Percentiles rank a stretch among this genome's conserved stretches.
These are phyloP conservation scores for Colletotrichum sp. DNA, from an alignment of 2,329 filamentous ascomycete genomes.

Conservation along the genomic window DNA sequence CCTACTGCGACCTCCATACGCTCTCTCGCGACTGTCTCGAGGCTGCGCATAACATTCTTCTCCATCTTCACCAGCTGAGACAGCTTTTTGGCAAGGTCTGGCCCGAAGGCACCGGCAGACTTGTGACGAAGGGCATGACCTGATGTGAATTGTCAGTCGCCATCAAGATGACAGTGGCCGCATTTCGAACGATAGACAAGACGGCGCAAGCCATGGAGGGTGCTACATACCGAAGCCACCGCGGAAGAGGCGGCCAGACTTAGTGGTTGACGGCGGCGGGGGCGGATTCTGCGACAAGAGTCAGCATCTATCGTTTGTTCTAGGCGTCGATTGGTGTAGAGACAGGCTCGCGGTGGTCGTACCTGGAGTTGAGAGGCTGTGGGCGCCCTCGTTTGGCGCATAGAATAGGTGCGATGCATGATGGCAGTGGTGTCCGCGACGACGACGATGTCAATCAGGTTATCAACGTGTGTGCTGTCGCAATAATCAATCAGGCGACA, in stretches of 20 bases:
- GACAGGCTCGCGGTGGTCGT: background rate
- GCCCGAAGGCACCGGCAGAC: conserved; percentile 76
- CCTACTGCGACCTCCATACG: conserved; percentile 97
- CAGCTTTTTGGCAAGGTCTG: conserved; percentile 96
- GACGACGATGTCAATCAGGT: background rate
- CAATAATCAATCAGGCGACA: background rate
- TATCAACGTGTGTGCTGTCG: background rate
- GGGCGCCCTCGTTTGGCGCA: conserved; percentile 95
- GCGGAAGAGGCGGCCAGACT: conserved; percentile 86
- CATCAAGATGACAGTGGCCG: background rate
- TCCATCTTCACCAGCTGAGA: conserved; percentile 99
- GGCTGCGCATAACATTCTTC: conserved; percentile 99
- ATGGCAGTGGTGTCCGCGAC: conserved; percentile 27
- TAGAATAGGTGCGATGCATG: conserved; percentile 99
- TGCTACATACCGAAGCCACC: conserved; percentile 77
- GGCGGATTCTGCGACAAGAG: conserved; percentile 79
- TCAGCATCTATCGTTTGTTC: conserved; percentile 4
- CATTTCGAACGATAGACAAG: background rate
- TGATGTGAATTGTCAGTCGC: conserved; percentile 31
- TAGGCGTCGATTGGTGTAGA: background rate
- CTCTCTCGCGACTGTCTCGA: conserved; percentile 93
- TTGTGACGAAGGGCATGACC: conserved; percentile 75
- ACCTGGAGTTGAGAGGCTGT: conserved; percentile 82
- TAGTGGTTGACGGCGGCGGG: conserved; percentile 89
- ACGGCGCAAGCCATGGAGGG: background rate